These are phyloP conservation scores for Termitomyces bulborhizus DNA, from an alignment of 768 basidiomycete species.

Conservation along the genomic window DNA sequence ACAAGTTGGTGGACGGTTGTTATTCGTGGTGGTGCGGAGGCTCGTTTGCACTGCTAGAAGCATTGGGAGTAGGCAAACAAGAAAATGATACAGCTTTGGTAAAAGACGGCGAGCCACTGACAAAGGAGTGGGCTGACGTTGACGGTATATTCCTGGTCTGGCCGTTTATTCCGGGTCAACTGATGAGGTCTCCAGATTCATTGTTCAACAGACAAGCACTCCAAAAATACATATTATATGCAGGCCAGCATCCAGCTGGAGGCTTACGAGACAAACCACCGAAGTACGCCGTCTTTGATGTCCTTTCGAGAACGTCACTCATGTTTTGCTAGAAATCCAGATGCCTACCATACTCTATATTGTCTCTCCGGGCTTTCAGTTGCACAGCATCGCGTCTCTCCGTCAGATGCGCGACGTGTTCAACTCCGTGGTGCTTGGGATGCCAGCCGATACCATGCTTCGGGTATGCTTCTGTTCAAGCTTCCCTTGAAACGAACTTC, in stretches of 20 bases:
- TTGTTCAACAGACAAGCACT: constrained; percentile 65
- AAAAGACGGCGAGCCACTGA: constrained; percentile 18
- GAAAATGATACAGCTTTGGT: constrained; percentile 27
- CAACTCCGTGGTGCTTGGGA: constrained; percentile 35
- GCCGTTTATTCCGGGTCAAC: background rate
- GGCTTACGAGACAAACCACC: constrained; percentile 95
- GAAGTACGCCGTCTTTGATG: constrained; percentile 51
- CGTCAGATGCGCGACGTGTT: constrained; percentile 31
- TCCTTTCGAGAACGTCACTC: background rate
- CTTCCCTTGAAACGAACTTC: background rate
- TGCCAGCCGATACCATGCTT: background rate
- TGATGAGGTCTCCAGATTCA: constrained; percentile 20
- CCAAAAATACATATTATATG: constrained; percentile 82
- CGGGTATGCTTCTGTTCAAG: background rate
- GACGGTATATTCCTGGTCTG: constrained; percentile 42
- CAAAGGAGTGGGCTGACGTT: constrained; percentile 61
- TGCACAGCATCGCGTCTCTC: constrained; percentile 74
- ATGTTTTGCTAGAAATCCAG: constrained; percentile 52
- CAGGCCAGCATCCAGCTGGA: constrained; percentile 80
- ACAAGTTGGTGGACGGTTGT: constrained; percentile 99
- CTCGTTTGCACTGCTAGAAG: constrained; percentile 71
- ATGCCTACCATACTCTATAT: constrained; percentile 93
- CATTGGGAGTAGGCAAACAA: constrained; percentile 36
- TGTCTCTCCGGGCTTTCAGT: constrained; percentile 86
- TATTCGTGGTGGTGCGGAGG: constrained; percentile 99